phyloP scores from a whole-genome alignment of 2,329 filamentous ascomycete species.

The Monilinia fructicola region DNA sequence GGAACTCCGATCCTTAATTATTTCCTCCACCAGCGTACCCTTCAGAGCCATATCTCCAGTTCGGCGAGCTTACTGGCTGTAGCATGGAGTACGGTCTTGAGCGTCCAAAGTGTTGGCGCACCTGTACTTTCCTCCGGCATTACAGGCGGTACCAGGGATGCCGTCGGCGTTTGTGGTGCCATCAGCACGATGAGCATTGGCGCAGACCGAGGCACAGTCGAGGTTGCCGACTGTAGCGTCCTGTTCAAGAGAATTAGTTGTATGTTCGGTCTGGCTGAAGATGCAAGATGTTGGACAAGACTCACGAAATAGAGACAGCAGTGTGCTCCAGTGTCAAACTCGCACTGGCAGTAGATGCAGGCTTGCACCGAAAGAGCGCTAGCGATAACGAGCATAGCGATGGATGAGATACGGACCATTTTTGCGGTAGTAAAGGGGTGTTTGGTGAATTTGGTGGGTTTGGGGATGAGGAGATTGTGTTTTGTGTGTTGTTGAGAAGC shows the following conservation, averaged over 20 bases:
- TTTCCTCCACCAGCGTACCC: too few species aligned
- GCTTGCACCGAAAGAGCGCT: conserved; percentile 12
- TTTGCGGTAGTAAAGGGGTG: neutral
- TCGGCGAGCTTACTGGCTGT: neutral
- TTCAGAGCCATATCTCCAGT: too few species aligned
- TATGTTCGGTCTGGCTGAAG: neutral
- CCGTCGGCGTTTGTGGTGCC: neutral
- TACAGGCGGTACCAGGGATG: neutral
- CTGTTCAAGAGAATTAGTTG: neutral
- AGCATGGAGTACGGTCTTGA: neutral
- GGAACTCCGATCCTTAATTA: neutral
- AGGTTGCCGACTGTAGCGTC: neutral
- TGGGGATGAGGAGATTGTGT: neutral
- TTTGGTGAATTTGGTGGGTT: too few species aligned
- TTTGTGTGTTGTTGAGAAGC: conserved; percentile 2
- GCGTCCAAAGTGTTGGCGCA: neutral
- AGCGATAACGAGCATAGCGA: neutral
- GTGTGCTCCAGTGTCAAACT: neutral
- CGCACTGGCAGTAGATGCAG: conserved; percentile 9
- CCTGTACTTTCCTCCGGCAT: neutral
- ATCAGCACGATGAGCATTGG: neutral
- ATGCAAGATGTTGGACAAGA: neutral
- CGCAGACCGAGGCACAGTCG: neutral
- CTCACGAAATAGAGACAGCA: conserved; percentile 10
- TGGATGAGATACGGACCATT: conserved; percentile 6